phyloP scores from a whole-genome alignment of 169 alveolate genomes.

The Amoebophrya sp. region DNA sequence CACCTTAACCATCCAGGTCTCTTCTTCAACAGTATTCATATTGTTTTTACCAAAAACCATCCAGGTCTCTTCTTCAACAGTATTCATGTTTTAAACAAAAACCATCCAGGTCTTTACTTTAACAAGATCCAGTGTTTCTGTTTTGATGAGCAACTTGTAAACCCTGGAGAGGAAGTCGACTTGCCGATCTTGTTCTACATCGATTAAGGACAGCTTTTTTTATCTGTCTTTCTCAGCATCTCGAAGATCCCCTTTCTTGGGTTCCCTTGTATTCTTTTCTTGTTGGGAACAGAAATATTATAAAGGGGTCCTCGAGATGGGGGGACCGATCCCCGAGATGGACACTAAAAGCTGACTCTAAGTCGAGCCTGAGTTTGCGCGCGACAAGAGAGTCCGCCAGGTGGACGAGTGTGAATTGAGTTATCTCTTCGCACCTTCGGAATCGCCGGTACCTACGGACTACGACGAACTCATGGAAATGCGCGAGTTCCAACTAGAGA shows the following conservation, averaged over 20 bases:
- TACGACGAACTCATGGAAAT: background rate
- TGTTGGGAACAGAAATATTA: no score
- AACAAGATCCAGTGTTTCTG: conserved; percentile 89
- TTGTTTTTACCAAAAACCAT: background rate
- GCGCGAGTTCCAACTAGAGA: background rate
- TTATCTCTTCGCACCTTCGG: background rate
- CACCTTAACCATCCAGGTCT: no score
- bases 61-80: background rate
- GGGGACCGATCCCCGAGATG: no score
- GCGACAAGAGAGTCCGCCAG: background rate
- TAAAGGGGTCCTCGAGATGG: no score
- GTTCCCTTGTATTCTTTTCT: no score
- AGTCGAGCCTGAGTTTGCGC: background rate
- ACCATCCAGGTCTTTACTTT: conserved; percentile 79
- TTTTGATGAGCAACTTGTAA: conserved; percentile 82
- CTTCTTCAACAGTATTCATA: background rate
- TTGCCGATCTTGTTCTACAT: conserved; percentile 84
- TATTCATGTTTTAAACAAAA: background rate
- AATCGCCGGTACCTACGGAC: background rate
- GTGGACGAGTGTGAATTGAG: conserved; percentile 10
- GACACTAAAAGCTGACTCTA: no score
- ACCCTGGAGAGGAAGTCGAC: conserved; percentile 86
- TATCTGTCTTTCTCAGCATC: no score
- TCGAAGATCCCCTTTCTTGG: no score
- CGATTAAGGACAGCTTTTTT: no score